Evolutionary conservation across 202 grass and related monocot species (phyloP), one percentile per base, ranked within the genome.

Genomic region (Zizania palustris): DNA sequence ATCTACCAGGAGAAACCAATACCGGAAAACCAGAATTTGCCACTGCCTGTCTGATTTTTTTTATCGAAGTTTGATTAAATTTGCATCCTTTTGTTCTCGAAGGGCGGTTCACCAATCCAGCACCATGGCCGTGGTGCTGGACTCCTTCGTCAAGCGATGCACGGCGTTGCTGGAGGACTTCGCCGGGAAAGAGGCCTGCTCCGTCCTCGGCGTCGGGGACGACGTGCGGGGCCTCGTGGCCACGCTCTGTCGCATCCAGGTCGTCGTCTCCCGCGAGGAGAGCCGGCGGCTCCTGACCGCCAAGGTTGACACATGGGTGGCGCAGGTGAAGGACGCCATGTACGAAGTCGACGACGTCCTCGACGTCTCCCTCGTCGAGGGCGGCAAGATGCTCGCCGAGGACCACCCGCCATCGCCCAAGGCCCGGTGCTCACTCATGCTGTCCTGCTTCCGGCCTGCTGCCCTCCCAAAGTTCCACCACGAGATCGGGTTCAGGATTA

Each of bases 261-360:
- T 82, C 75, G 39, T 88, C 42, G 66, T 90, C 53, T 37, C 60
- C 70, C 42, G 74, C 28, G 85, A 90, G 70, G 85, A 81, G 48
- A 50, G 11, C 5, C 42, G 76, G 49, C 51, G 75, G 7, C 14
- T 75, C 13, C 76, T 79, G 14, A 57, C 72, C 62, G 48, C 78
- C n/a, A 59, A 79, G 50, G 56, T 69, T 9, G 81, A 87, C 67
- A 37, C 56, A 0, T 97, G 93, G 90, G 83, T 91, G 83, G 72
- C 78, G 13, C 76, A 82, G 71, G 11, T 91, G n/a, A 97, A 93
- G 60, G 90, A 91, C 63, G 84, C 80, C 33, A 84, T 91, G 67
- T 97, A 97, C 33, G 93, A 97, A 15, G 48, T 85, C 0, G 90
- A 97, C 53, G 90, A 93, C 60, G 55, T 91, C 33, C 42, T 91